Evolutionary conservation across 1,139 yeast genomes (phyloP).

Genomic region (Geotrichum phurueaensis): DNA sequence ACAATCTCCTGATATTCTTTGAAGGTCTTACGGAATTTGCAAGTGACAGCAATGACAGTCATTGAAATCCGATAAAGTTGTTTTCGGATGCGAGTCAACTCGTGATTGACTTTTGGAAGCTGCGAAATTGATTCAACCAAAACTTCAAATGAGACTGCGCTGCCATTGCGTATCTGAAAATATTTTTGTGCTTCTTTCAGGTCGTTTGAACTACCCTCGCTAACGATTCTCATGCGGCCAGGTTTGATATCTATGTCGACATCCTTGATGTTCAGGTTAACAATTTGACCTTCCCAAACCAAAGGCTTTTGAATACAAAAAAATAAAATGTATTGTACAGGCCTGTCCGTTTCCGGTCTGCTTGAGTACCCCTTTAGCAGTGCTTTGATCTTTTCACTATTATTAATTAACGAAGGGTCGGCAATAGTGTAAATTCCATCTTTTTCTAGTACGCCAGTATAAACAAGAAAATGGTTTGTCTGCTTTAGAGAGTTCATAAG

Average conservation of each 20-base stretch:
- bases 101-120: constrained; percentile 66
- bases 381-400: constrained; percentile 38
- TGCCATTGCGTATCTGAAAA: constrained; percentile 1
- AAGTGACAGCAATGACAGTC: constrained; percentile 59
- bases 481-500: constrained; percentile 55
- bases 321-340: constrained; percentile 59
- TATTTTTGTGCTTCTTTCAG: constrained; percentile 45
- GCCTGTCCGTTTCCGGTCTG: constrained; percentile 34
- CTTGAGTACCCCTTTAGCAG: constrained; percentile 36
- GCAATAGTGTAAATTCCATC: constrained; percentile 74
- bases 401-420: constrained; percentile 47
- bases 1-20: constrained; percentile 62
- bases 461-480: constrained; percentile 71
- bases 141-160: constrained; percentile 45
- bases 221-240: constrained; percentile 66
- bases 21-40: constrained; percentile 41
- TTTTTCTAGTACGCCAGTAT: constrained; percentile 66
- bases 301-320: constrained; percentile 79
- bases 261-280: constrained; percentile 48
- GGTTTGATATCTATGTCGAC: constrained; percentile 43
- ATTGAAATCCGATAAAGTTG: constrained; percentile 65
- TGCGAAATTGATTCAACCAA: constrained; percentile 63
- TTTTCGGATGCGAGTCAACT: constrained; percentile 60
- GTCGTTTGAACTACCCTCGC: constrained; percentile 54
- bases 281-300: constrained; percentile 83